A percentile compares a stretch with the other conserved stretches of the same genome.
Evolutionary conservation across 2,329 filamentous ascomycete species (phyloP).

Genomic region (Cordyceps pruinosa): DNA sequence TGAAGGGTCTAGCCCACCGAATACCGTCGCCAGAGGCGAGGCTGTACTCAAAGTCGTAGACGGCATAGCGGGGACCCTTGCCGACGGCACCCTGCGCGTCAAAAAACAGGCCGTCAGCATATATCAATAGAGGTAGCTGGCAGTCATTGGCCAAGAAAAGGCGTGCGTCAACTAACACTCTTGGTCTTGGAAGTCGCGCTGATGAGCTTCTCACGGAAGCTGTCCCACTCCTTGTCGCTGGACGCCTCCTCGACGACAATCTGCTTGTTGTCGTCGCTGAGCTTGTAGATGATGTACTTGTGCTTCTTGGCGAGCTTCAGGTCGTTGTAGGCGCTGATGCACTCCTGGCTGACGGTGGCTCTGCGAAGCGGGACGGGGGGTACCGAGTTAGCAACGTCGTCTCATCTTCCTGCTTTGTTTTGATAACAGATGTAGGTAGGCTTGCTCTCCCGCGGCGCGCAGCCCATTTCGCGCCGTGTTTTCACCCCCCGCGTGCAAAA

Average conservation of each 20-base stretch:
- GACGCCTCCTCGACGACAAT: slow-evolving; percentile 74
- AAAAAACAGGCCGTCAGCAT: background rate
- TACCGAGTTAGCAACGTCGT: background rate
- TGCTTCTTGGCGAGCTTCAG: slow-evolving; percentile 75
- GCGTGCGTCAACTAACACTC: slow-evolving; percentile 40
- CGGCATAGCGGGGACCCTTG: slow-evolving; percentile 73
- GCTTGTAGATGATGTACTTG: slow-evolving; percentile 86
- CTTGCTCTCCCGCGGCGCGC: background rate
- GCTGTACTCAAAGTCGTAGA: slow-evolving; percentile 79
- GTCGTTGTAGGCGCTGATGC: slow-evolving; percentile 67
- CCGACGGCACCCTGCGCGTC: slow-evolving; percentile 43
- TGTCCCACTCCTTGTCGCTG: slow-evolving; percentile 59
- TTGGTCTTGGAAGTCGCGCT: slow-evolving; percentile 66
- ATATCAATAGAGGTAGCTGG: background rate
- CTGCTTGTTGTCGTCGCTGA: slow-evolving; percentile 74
- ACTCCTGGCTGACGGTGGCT: slow-evolving; percentile 65
- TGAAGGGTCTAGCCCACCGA: slow-evolving; percentile 41
- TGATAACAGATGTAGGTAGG: background rate
- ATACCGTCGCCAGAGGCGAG: slow-evolving; percentile 65
- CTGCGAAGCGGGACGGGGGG: slow-evolving; percentile 36
- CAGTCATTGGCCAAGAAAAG: background rate
- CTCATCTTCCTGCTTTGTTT: background rate
- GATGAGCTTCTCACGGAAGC: slow-evolving; percentile 70
- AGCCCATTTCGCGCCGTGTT: background rate
- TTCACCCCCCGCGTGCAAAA: background rate